Percentiles rank a stretch among this genome's conserved stretches.
Conservation (phyloP, 1,139 yeast species). For the Scheffersomyces segobiensis region DNA sequence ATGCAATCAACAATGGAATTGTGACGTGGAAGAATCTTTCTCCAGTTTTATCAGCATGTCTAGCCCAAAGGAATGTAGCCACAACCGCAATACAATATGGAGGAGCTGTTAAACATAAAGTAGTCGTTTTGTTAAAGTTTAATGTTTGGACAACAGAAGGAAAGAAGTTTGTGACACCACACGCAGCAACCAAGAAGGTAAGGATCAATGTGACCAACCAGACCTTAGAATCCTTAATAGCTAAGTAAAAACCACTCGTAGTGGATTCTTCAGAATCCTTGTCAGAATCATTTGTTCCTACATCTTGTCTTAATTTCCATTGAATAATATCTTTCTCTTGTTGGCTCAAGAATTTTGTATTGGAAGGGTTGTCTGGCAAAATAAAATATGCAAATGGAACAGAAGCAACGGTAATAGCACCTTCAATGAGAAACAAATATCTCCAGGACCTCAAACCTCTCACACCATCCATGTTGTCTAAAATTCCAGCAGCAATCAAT, state of each 20-base stretch:
- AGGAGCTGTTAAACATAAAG: slow-evolving; percentile 60
- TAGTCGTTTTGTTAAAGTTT: slow-evolving; percentile 48
- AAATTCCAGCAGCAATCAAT: slow-evolving; percentile 63
- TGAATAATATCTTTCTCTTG: slow-evolving; percentile 19
- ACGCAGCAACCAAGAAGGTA: slow-evolving; percentile 55
- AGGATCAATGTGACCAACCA: slow-evolving; percentile 48
- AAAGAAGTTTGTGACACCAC: slow-evolving; percentile 61
- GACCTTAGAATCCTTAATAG: slow-evolving; percentile 44
- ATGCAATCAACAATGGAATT: slow-evolving; percentile 43
- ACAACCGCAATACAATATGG: slow-evolving; percentile 59
- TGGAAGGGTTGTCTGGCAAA: slow-evolving; percentile 21
- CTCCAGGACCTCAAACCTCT: slow-evolving; percentile 38
- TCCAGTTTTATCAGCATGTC: slow-evolving; percentile 58
- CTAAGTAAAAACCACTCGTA: slow-evolving; percentile 29
- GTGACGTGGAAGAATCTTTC: slow-evolving; percentile 57
- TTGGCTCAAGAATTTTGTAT: slow-evolving; percentile 19
- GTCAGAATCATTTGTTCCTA: slow-evolving; percentile 45
- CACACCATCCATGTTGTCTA: slow-evolving; percentile 46
- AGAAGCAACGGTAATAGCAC: slow-evolving; percentile 20
- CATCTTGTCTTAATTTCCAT: slow-evolving; percentile 41
- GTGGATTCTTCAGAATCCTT: slow-evolving; percentile 17
- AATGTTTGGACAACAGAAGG: slow-evolving; percentile 60
- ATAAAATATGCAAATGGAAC: slow-evolving; percentile 22
- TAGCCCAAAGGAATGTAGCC: slow-evolving; percentile 53
- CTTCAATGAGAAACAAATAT: slow-evolving; percentile 22